A percentile compares a stretch with the other conserved stretches of the same genome.
Conservation (phyloP, 306 rosid genomes). For the Rosa lucieae region DNA sequence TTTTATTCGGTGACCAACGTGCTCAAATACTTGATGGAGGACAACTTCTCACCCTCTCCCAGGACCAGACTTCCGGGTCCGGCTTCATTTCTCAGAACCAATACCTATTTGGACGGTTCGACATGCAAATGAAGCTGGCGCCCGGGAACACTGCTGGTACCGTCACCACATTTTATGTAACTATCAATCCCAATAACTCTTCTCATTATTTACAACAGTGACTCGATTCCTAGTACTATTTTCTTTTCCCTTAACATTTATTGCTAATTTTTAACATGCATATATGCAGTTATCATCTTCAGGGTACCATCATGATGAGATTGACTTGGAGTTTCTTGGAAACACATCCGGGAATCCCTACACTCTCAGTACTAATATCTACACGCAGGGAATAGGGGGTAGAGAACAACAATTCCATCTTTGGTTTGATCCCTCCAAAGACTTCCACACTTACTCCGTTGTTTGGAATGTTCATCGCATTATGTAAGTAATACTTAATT, state of each 20-base stretch:
- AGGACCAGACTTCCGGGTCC: slow-evolving; percentile 63
- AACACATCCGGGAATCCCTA: slow-evolving; percentile 45
- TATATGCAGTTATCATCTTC: slow-evolving; percentile 63
- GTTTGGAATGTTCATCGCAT: slow-evolving; percentile 42
- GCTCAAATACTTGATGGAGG: slow-evolving; percentile 55
- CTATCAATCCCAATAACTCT: neutral
- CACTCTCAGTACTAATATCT: slow-evolving; percentile 39
- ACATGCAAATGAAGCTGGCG: slow-evolving; percentile 67
- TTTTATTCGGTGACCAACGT: slow-evolving; percentile 58
- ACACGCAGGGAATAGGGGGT: slow-evolving; percentile 33
- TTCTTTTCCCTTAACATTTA: neutral
- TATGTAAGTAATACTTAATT: slow-evolving; percentile 25
- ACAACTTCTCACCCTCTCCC: slow-evolving; percentile 63
- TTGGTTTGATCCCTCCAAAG: slow-evolving; percentile 50
- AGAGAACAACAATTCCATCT: slow-evolving; percentile 43
- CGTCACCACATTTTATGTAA: slow-evolving; percentile 73
- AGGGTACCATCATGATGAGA: slow-evolving; percentile 44
- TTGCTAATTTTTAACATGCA: neutral
- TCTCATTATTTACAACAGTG: neutral
- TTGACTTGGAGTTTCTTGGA: slow-evolving; percentile 48
- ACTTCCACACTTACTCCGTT: slow-evolving; percentile 44
- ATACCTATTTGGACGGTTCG: slow-evolving; percentile 63
- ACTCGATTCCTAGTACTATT: neutral
- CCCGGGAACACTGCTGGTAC: slow-evolving; percentile 89
- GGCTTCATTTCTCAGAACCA: slow-evolving; percentile 62